A percentile compares a stretch with the other conserved stretches of the same genome.
Conservation (phyloP, 2,329 filamentous ascomycete genomes). For the Shiraia bambusicola region DNA sequence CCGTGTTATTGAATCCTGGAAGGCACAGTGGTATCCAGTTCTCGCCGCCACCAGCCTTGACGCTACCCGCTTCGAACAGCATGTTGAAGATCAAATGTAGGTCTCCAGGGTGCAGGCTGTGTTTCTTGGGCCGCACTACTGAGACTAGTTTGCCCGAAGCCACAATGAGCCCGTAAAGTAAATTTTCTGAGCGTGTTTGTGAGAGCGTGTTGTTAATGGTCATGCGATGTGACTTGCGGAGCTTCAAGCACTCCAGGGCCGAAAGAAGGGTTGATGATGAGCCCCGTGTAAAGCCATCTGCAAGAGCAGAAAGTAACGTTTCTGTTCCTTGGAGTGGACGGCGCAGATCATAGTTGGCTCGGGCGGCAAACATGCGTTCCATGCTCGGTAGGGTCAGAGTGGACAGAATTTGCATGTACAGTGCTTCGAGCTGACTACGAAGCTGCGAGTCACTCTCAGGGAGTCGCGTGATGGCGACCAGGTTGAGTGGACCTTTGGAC, state of each 20-base stretch:
- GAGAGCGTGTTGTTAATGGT: constrained; percentile 85
- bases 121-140: constrained; percentile 89
- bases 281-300: constrained; percentile 91
- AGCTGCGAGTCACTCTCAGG: constrained; percentile 91
- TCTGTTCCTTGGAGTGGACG: constrained; percentile 91
- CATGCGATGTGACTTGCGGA: constrained; percentile 83
- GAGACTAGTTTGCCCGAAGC: constrained; percentile 91
- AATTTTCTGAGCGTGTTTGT: constrained; percentile 71
- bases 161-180: constrained; percentile 91
- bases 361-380: constrained; percentile 80
- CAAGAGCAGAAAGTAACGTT: constrained; percentile 82
- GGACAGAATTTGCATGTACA: constrained; percentile 98
- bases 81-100: constrained; percentile 98
- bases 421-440: constrained; percentile 80
- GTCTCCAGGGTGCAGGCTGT: constrained; percentile 93
- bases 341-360: constrained; percentile 91
- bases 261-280: constrained; percentile 87
- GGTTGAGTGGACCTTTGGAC: constrained; percentile 83
- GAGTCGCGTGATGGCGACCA: constrained; percentile 89
- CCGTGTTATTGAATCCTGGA: constrained; percentile 94
- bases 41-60: constrained; percentile 90
- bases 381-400: constrained; percentile 88
- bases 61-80: constrained; percentile 92
- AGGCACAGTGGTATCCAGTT: constrained; percentile 97
- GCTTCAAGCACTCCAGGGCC: constrained; percentile 87